Evolutionary conservation across 345 rosid species (phyloP).

Genomic region (Citrus unshiu): DNA sequence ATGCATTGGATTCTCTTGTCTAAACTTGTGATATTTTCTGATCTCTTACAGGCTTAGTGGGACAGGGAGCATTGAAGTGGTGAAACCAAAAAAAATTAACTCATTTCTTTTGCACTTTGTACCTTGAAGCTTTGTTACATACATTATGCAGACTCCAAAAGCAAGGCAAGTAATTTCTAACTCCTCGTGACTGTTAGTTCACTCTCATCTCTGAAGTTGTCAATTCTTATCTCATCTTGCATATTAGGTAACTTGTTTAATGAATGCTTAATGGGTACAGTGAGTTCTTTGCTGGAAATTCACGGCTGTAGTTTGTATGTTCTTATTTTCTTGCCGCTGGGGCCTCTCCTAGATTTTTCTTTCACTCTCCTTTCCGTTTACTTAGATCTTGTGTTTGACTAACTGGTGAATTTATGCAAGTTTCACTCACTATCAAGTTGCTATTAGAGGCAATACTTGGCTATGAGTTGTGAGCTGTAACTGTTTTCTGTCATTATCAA

Average conservation of each 20-base stretch:
- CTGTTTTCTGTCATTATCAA: not conserved
- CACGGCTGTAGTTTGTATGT: conserved; percentile 3
- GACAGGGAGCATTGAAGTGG: conserved; percentile 55
- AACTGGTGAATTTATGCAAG: not conserved
- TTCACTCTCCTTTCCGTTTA: not conserved
- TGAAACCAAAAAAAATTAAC: conserved; percentile 25
- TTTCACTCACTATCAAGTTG: conserved; percentile 5
- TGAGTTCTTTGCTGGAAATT: conserved; percentile 14
- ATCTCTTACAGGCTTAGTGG: conserved; percentile 46
- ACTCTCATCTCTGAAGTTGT: conserved; percentile 13
- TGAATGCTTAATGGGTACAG: conserved; percentile 6
- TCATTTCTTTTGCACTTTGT: conserved; percentile 18
- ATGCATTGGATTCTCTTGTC: conserved; percentile 40
- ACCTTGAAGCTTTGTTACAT: conserved; percentile 26
- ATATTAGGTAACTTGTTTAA: conserved; percentile 13
- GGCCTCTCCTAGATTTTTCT: not conserved
- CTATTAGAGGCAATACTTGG: not conserved
- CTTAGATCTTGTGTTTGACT: not conserved
- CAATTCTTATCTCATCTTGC: conserved; percentile 13
- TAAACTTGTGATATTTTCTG: conserved; percentile 25
- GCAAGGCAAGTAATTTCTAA: conserved; percentile 72
- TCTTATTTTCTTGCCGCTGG: not conserved
- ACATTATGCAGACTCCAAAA: conserved; percentile 88
- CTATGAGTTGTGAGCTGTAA: not conserved
- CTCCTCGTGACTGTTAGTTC: conserved; percentile 21